Base-by-base conservation (phyloP, 495 filamentous ascomycete species). In the Saxispiralis lemnorum region DNA sequence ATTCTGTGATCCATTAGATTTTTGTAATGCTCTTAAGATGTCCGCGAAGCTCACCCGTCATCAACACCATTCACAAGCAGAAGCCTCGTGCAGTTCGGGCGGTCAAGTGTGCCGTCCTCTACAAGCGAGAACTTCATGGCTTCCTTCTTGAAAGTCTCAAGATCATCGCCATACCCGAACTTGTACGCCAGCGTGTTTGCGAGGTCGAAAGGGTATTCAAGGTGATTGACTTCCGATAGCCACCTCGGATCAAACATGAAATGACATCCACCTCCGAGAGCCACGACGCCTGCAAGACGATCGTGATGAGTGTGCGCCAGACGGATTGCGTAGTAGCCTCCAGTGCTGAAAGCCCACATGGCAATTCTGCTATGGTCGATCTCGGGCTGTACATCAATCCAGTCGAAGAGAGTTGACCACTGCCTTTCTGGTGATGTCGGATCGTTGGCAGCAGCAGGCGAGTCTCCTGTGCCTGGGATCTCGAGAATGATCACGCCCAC, bases 401-500 rank as follows among this genome's bases (percentile, higher is more conserved):
- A 87, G 10, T 74, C 70, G 7, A 87, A 59, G 46, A 84, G 58
- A 41, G 69, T 77, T 24, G 63, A 63, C 72, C 79, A 84, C 37
- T 72, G 54, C 0, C 72, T 63, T 45, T 76, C 72, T 0, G 69
- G 61, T 1, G 66, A 66, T 15, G 59, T 62, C 0, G 66, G 63
- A 40, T 77, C 72, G 1, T 59, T 59, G 2, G 67, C 63, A 44
- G 76, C 72, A 0, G 80, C 78, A 0, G 81, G 82, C 45, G 70
- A 82, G 56, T 88, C 82, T 2, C 78, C 82, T 1, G 82, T 88
- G 0, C 82, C 82, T 0, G 81, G 82, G 45, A 88, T 82, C 60
- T 88, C 82, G 18, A 73, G 67, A 20, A 81, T 63, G 3, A 84
- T 64, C 1, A 50, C 48, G 6, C 42, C 60, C 57, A 63, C 18